phyloP scores from a whole-genome alignment of 2,329 filamentous ascomycete genomes.

The Ceratocystis variospora region DNA sequence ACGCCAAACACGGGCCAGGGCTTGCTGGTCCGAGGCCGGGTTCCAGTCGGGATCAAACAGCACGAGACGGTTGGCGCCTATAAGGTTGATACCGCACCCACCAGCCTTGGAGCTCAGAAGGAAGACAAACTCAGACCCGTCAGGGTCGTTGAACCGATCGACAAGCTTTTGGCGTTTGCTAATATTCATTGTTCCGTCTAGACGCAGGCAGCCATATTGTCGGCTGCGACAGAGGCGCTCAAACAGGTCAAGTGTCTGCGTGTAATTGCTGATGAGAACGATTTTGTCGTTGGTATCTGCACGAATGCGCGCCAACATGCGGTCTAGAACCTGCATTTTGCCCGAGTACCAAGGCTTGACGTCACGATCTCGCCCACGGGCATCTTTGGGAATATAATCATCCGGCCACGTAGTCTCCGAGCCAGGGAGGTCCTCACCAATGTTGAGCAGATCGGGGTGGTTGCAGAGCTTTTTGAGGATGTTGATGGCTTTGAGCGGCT shows the following conservation, averaged over 20 bases:
- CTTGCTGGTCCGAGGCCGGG: slow-evolving; percentile 92
- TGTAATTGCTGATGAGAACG: slow-evolving; percentile 97
- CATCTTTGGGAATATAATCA: slow-evolving; percentile 78
- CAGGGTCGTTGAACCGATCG: slow-evolving; percentile 91
- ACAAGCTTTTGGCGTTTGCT: slow-evolving; percentile 95
- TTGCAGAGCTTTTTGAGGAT: slow-evolving; percentile 98
- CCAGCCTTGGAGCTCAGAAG: slow-evolving; percentile 94
- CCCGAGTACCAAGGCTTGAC: slow-evolving; percentile 93
- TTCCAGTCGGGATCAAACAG: slow-evolving; percentile 98
- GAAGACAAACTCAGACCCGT: slow-evolving; percentile 83
- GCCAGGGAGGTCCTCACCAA: slow-evolving; percentile 72
- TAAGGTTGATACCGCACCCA: slow-evolving; percentile 89
- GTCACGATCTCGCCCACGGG: slow-evolving; percentile 77
- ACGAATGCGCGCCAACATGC: slow-evolving; percentile 90
- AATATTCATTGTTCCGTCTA: slow-evolving; percentile 96
- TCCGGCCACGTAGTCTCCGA: slow-evolving; percentile 69
- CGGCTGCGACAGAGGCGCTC: slow-evolving; percentile 77
- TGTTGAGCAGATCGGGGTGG: slow-evolving; percentile 80
- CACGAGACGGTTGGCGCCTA: slow-evolving; percentile 85
- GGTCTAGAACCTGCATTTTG: slow-evolving; percentile 96
- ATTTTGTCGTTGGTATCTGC: slow-evolving; percentile 98
- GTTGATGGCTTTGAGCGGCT: slow-evolving; percentile 90
- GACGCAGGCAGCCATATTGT: slow-evolving; percentile 70
- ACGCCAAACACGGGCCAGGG: slow-evolving; percentile 92
- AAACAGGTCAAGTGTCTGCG: slow-evolving; percentile 87